Conservation (phyloP, 1,284 basidiomycete genomes). For the Calocybe gambosa region DNA sequence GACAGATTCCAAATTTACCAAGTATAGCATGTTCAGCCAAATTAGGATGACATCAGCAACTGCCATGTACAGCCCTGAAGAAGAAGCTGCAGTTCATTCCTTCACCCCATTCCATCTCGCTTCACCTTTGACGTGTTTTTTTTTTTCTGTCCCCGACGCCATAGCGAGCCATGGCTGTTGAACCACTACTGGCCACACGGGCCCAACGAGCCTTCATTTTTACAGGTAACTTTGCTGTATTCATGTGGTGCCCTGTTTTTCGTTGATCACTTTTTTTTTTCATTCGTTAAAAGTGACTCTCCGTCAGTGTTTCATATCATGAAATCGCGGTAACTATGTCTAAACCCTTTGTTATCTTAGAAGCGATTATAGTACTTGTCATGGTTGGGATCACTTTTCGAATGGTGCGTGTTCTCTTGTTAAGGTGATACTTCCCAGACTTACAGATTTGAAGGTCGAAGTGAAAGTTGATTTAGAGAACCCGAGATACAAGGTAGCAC, state of each 20-base stretch:
- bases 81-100: neutral
- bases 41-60: neutral
- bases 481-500: constrained; percentile 45
- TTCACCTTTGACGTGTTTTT: neutral
- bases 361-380: constrained; percentile 42
- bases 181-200: constrained; percentile 58
- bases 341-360: constrained; percentile 19
- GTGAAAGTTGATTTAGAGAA: constrained; percentile 39
- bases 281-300: constrained; percentile 33
- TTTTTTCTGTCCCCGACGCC: neutral
- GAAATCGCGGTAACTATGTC: constrained; percentile 5
- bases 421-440: constrained; percentile 1
- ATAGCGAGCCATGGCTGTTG: constrained; percentile 48
- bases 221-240: constrained; percentile 42
- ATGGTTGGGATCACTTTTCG: constrained; percentile 52
- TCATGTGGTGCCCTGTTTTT: constrained; percentile 5
- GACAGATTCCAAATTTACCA: too few species aligned
- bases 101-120: neutral
- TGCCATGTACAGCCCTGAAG: neutral
- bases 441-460: constrained; percentile 40
- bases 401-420: constrained; percentile 29
- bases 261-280: constrained; percentile 1
- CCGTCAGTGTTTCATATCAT: constrained; percentile 32
- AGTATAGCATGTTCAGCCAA: too few species aligned
- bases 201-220: constrained; percentile 61